Evolutionary conservation across 2,329 filamentous ascomycete species (phyloP), one percentile per base, ranked within the genome.

Genomic region (Epichloe glyceriae): DNA sequence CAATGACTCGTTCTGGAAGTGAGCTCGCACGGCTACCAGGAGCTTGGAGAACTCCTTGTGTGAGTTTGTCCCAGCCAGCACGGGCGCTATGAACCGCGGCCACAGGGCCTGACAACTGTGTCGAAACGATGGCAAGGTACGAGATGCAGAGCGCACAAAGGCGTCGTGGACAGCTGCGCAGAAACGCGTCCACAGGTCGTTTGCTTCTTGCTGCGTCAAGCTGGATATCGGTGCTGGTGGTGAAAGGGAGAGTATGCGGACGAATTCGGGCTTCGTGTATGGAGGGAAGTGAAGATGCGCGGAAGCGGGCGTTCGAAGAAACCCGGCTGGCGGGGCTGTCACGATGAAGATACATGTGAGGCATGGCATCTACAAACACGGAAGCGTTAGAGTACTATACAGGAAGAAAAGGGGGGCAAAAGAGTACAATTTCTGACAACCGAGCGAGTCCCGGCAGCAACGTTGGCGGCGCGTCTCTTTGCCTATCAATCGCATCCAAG

Each of bases 111-210:
- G 67, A 61, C 86, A 89, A 47, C 85, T 79, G 37, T 79, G 76
- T 3, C 73, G 75, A 57, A 95, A 89, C 11, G 79, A 78, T 1
- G 85, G 75, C 14, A 97, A 74, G 38, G 91, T 89, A 47, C 89
- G 82, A 1, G 85, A 85, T 3, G 88, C 88, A 45, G 88, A 82
- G 55, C 85, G 87, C 46, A 85, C 81, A 12, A 97, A 74, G 1
- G 90, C 82, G 63, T 98, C 93, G 74, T 94, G 93, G 14, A 95
- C 82, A 4, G 88, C 87, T 46, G 80, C 80, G 54, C 84, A 80
- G 70, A 95, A 97, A 43, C 88, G 82, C 14, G 80, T 72, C 85
- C 86, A 93, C 15, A 91, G 77, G 67, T 85, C 85, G 22, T 69
- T 64, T 10, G 84, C 84, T 53, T 80, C 77, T 46, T 71, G 67